Percentiles rank a stretch among this genome's conserved stretches.
These are phyloP conservation scores for Penicillium paradoxum DNA, from an alignment of 495 filamentous ascomycete genomes.

Conservation along the genomic window DNA sequence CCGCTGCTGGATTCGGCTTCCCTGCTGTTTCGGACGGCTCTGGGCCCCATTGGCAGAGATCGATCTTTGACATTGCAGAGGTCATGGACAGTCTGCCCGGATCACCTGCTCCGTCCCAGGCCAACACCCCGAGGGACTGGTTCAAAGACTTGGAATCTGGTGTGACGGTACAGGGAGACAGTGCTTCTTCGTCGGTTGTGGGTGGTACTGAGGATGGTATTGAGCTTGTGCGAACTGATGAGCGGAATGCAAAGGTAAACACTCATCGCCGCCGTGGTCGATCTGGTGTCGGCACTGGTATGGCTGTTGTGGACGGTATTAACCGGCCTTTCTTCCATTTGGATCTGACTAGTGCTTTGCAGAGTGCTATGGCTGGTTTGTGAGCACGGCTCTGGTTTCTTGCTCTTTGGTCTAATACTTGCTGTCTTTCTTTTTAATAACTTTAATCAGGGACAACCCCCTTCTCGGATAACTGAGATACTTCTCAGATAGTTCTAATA, in stretches of 20 bases:
- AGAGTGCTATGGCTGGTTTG: conserved; percentile 73
- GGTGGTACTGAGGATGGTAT: conserved; percentile 19
- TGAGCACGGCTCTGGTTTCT: not conserved
- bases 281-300: conserved; percentile 47
- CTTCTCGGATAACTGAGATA: not conserved
- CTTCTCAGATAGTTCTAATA: not conserved
- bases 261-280: conserved; percentile 31
- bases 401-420: not conserved
- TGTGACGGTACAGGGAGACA: conserved; percentile 18
- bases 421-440: not conserved
- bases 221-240: not conserved
- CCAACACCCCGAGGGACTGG: not conserved
- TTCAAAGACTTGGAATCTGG: conserved; percentile 41
- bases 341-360: conserved; percentile 81
- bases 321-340: conserved; percentile 88
- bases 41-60: conserved; percentile 59
- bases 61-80: conserved; percentile 86
- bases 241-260: not conserved
- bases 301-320: conserved; percentile 47
- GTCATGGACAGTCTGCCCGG: conserved; percentile 50
- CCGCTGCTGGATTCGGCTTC: conserved; percentile 84
- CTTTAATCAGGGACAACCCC: not conserved
- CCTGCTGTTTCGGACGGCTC: conserved; percentile 42
- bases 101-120: not conserved
- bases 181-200: not conserved